Evolutionary conservation across 805 yeast species (phyloP), one percentile per base, ranked within the genome.

Genomic region (Candida schatavii): DNA sequence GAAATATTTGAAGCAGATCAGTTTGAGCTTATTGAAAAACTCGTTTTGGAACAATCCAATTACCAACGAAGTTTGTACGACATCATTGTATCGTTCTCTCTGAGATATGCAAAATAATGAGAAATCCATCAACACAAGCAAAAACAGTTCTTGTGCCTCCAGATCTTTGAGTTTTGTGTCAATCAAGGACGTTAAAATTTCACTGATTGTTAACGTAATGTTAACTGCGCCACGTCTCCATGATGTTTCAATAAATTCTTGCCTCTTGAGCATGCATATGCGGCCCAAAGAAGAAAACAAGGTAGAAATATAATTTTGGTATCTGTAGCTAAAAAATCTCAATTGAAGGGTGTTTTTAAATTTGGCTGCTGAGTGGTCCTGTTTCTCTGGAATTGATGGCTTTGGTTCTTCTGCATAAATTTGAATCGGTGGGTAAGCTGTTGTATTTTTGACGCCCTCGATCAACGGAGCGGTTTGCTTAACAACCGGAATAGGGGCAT

Each of bases 281-380:
- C 74, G 63, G 5, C 74, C 59, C 19, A 78, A 48, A 5, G 76
- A 64, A 39, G 72, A 62, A 37, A 75, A 68, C 2, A 76, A 46
- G 27, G 66, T 61, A 1, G 77, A 49, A 2, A 72, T 57, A 23
- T 69, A 62, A 5, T 70, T 62, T 47, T 79, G 83, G 21, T 80
- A 58, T 25, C 77, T 68, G 39, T 73, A 68, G 25, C 69, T 57
- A 29, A 81, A 68, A 45, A 69, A 70, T 41, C 88, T 70, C 9
- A 81, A 56, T 46, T 81, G 80, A 2, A 77, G 60, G 0, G 83
- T 63, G 51, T 85, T 85, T 47, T 84, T 84, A 61, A 68, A 79
- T 49, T 80, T 81, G 0, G 85, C 77, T 31, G 79, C 70, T 0
- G 78, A 74, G 31, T 71, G 72, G 27, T 71, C 73, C 43, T 68